Percentiles rank a stretch among this genome's conserved stretches.
These are phyloP conservation scores for Salvia miltiorrhiza DNA, from an alignment of 257 asterid species.

Conservation along the genomic window DNA sequence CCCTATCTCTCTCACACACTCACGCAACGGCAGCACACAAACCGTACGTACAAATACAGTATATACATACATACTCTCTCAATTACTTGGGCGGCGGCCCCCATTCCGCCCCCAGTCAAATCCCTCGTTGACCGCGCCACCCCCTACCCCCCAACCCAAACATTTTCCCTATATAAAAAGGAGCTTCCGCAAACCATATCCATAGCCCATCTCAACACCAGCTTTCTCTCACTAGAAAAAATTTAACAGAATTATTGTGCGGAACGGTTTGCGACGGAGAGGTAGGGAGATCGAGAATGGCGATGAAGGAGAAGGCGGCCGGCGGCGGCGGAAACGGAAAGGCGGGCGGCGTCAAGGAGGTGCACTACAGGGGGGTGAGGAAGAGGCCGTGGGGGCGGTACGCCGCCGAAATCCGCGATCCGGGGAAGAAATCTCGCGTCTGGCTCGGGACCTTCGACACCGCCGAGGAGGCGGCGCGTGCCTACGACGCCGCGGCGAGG, in stretches of 20 bases:
- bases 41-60: not conserved
- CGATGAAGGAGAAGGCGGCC: constrained; percentile 50
- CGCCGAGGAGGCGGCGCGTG: constrained; percentile 94
- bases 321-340: constrained; percentile 19
- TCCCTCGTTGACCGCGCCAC: constrained; percentile 55
- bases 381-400: constrained; percentile 99
- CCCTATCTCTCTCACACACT: not conserved
- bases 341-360: constrained; percentile 45
- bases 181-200: not conserved
- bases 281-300: constrained; percentile 42
- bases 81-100: constrained; percentile 75
- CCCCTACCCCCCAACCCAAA: not conserved
- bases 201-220: not conserved
- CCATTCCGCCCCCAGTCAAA: constrained; percentile 54
- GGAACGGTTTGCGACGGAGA: too few species aligned
- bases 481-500: constrained; percentile 77
- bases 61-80: constrained; percentile 3
- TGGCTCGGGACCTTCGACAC: constrained; percentile 94
- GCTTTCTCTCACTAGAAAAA: not conserved
- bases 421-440: constrained; percentile 81
- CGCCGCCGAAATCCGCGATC: constrained; percentile 96
- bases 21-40: not conserved
- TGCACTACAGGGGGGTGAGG: constrained; percentile 79
- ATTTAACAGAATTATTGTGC: too few species aligned
- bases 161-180: constrained; percentile 22